Evolutionary conservation across 164 flowering plant species (phyloP).

Genomic region (Annona squamosa): DNA sequence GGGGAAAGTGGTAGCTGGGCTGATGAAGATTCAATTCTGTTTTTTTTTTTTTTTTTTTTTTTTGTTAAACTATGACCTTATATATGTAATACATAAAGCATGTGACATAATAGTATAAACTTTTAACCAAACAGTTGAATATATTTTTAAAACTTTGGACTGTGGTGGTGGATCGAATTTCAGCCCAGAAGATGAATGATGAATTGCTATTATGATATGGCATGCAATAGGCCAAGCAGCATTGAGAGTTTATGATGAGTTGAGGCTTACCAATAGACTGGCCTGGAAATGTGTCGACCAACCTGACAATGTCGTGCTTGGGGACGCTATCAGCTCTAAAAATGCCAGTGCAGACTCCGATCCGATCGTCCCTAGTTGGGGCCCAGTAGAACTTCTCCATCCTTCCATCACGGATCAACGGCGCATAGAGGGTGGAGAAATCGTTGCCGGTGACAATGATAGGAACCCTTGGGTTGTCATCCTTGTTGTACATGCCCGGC

Average conservation of each 20-base stretch:
- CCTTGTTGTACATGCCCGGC: slow-evolving; percentile 50
- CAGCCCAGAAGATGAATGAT: too few relatives aligned
- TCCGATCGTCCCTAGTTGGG: slow-evolving; percentile 37
- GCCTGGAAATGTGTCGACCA: slow-evolving; percentile 43
- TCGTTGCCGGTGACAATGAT: slow-evolving; percentile 48
- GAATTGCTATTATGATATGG: too few relatives aligned
- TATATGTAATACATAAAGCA: too few relatives aligned
- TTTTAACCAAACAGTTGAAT: too few relatives aligned
- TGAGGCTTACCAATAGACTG: slow-evolving; percentile 34
- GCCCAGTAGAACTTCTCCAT: slow-evolving; percentile 61
- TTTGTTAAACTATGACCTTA: too few relatives aligned
- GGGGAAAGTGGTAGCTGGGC: background rate
- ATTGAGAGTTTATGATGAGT: background rate
- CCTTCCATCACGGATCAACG: slow-evolving; percentile 47
- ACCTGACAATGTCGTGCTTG: slow-evolving; percentile 23
- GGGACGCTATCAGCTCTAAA: slow-evolving; percentile 30
- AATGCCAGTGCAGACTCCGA: slow-evolving; percentile 42
- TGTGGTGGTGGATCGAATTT: too few relatives aligned
- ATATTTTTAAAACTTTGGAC: too few relatives aligned
- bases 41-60: too few relatives aligned
- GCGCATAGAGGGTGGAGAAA: slow-evolving; percentile 47
- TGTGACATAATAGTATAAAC: too few relatives aligned
- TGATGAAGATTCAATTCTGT: too few relatives aligned
- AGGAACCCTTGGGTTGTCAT: slow-evolving; percentile 38
- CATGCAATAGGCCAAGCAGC: too few relatives aligned